These are phyloP conservation scores for Linnemannia exigua DNA, from an alignment of 192 early-diverging fungal species.

Conservation along the genomic window DNA sequence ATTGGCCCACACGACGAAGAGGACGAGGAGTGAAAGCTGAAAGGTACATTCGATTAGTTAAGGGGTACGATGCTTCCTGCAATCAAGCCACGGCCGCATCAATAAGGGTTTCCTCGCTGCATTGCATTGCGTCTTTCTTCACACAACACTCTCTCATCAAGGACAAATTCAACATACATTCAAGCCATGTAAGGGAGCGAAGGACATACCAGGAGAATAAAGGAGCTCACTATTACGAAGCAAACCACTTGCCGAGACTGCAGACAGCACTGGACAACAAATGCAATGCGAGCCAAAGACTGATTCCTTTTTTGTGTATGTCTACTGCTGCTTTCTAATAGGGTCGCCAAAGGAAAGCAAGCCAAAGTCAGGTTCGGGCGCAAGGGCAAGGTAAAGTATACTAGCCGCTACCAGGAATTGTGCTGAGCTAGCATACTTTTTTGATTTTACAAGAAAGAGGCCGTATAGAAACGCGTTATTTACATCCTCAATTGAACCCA, in stretches of 20 bases:
- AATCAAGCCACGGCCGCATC: background rate
- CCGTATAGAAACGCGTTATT: background rate
- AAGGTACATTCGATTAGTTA: background rate
- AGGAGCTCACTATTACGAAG: background rate
- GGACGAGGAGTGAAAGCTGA: background rate
- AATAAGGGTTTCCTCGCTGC: too few species aligned
- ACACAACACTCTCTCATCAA: background rate
- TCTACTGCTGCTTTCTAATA: background rate
- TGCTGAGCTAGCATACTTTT: too few species aligned
- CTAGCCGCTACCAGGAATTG: too few species aligned
- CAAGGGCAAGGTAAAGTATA: slow-evolving; percentile 23
- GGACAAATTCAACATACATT: background rate
- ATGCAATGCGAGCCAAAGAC: background rate
- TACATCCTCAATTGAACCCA: background rate
- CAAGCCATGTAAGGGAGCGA: background rate
- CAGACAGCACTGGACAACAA: background rate
- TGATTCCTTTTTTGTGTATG: background rate
- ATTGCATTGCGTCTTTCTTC: background rate
- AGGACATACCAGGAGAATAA: background rate
- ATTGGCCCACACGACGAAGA: background rate
- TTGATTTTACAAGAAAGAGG: too few species aligned
- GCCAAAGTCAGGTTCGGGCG: slow-evolving; percentile 34
- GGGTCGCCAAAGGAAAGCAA: slow-evolving; percentile 36
- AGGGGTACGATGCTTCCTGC: background rate
- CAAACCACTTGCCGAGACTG: background rate